Evolutionary conservation across 2,329 filamentous ascomycete species (phyloP).

Genomic region (Curvularia lunata): DNA sequence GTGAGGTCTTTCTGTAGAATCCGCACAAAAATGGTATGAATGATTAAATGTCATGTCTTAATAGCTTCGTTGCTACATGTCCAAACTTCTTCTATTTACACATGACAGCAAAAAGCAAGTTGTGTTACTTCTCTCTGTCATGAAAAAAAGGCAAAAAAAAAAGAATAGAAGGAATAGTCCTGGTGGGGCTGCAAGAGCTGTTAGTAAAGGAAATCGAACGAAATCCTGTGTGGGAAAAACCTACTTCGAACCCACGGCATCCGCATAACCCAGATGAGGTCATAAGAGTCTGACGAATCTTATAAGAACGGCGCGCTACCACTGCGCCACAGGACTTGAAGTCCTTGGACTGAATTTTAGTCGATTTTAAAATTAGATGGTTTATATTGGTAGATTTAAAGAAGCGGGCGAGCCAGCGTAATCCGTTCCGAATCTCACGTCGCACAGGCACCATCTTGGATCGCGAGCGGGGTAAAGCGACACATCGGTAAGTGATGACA

Average conservation of each 20-base stretch:
- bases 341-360: conserved; percentile 27
- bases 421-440: neutral
- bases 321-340: conserved; percentile 54
- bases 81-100: neutral
- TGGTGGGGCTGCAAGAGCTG: conserved; percentile 14
- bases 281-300: conserved; percentile 46
- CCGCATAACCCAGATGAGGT: conserved; percentile 50
- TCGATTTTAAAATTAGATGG: conserved; percentile 2
- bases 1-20: no score
- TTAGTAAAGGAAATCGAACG: conserved; percentile 14
- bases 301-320: conserved; percentile 60
- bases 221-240: neutral
- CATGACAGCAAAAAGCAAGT: neutral
- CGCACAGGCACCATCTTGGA: neutral
- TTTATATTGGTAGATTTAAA: neutral
- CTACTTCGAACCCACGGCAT: conserved; percentile 53
- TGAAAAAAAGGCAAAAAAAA: conserved; percentile 7
- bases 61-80: neutral
- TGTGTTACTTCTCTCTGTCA: neutral
- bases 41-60: neutral
- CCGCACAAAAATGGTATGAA: neutral
- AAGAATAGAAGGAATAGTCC: conserved; percentile 16
- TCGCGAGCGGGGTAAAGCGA: conserved; percentile 14
- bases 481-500: conserved; percentile 18
- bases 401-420: neutral